Percentiles rank a stretch among this genome's conserved stretches.
These are phyloP conservation scores for Oryza meridionalis DNA, from an alignment of 176 grass and related monocot species.

Conservation along the genomic window DNA sequence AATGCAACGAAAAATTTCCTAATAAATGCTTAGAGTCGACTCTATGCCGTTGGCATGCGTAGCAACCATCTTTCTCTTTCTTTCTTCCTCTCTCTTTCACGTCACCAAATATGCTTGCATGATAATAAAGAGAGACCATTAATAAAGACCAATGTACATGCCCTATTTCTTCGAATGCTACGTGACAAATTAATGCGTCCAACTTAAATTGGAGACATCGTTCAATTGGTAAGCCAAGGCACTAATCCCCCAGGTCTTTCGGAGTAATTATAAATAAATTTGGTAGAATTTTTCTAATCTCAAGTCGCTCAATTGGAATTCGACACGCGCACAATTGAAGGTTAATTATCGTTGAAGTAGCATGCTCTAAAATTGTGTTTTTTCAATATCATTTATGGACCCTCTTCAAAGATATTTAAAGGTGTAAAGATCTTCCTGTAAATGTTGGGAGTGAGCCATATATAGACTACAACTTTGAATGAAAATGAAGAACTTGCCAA, in stretches of 20 bases:
- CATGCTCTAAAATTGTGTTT: not conserved
- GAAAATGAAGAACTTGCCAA: not conserved
- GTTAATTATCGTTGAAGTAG: not conserved
- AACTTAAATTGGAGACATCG: not conserved
- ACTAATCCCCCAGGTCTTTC: not conserved
- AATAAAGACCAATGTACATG: no score
- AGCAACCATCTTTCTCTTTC: no score
- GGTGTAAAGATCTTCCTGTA: not conserved
- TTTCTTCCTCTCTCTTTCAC: no score
- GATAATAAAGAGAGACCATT: no score
- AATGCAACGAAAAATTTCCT: no score
- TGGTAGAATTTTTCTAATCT: not conserved
- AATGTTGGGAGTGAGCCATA: not conserved
- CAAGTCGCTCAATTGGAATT: not conserved
- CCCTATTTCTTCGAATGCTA: not conserved
- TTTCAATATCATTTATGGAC: not conserved
- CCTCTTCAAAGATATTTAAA: not conserved
- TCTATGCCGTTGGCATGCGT: no score
- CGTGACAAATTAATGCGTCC: not conserved
- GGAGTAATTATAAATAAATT: not conserved
- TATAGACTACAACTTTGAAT: not conserved
- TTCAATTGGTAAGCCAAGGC: not conserved
- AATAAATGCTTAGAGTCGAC: no score
- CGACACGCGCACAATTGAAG: not conserved
- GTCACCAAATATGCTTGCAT: no score